phyloP scores from a whole-genome alignment of 176 grass and related monocot genomes.

The Zea mays region DNA sequence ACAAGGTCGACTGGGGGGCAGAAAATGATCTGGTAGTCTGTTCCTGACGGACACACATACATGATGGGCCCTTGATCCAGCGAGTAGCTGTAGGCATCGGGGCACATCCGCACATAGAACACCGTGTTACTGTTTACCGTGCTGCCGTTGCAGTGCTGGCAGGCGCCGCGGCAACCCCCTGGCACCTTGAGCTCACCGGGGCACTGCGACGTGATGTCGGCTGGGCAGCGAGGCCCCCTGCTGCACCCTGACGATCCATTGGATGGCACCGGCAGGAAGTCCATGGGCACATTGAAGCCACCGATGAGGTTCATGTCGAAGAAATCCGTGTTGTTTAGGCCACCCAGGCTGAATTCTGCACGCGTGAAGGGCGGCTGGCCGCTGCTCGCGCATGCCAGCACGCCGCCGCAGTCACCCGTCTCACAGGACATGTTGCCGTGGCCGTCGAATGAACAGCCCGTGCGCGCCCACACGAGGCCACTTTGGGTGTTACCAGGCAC shows the following conservation, averaged over 20 bases:
- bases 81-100: slow-evolving; percentile 35
- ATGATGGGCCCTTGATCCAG: background rate
- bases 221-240: background rate
- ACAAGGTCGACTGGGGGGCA: slow-evolving; percentile 27
- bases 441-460: background rate
- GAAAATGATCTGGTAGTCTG: slow-evolving; percentile 42
- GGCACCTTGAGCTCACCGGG: background rate
- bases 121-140: background rate
- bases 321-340: background rate
- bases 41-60: slow-evolving; percentile 32
- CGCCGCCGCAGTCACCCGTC: background rate
- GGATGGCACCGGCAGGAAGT: slow-evolving; percentile 34
- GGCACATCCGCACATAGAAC: slow-evolving; percentile 33
- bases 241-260: background rate
- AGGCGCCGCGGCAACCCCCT: slow-evolving; percentile 27
- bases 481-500: rapidly evolving
- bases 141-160: slow-evolving; percentile 22
- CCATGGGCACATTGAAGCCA: slow-evolving; percentile 58
- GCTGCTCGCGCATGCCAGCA: background rate
- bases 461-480: slow-evolving; percentile 27
- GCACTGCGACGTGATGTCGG: background rate
- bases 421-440: background rate
- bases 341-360: slow-evolving; percentile 10
- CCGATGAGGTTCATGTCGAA: slow-evolving; percentile 39
- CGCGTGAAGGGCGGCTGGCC: slow-evolving; percentile 8